These are phyloP conservation scores for Leptodermis oblonga DNA, from an alignment of 257 asterid species.

Conservation along the genomic window DNA sequence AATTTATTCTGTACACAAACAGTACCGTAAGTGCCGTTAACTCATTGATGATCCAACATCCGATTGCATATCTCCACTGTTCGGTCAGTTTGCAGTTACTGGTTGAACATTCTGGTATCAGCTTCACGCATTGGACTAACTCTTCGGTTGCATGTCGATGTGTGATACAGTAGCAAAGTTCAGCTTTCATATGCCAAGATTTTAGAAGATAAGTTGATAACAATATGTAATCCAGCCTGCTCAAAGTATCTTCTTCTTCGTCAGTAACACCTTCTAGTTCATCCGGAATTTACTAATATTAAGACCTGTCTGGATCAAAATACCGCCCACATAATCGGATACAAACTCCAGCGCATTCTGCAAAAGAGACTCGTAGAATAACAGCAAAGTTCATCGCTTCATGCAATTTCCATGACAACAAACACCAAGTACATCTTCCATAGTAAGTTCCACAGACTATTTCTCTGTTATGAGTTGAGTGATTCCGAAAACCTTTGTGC, in stretches of 20 bases:
- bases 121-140: background rate
- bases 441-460: background rate
- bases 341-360: conserved; percentile 6
- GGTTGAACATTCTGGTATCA: background rate
- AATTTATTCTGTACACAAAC: background rate
- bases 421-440: background rate
- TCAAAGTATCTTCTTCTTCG: conserved; percentile 1
- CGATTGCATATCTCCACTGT: background rate
- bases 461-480: background rate
- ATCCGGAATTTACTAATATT: conserved; percentile 2
- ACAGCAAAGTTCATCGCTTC: conserved; percentile 1
- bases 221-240: background rate
- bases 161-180: conserved; percentile 1
- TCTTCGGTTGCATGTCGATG: conserved; percentile 1
- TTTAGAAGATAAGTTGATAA: conserved; percentile 7
- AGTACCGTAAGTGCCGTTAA: conserved; percentile 5
- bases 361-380: background rate
- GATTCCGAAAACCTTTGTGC: conserved; percentile 1
- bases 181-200: background rate
- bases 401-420: background rate
- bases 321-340: background rate
- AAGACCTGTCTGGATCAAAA: conserved; percentile 1
- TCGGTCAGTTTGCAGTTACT: conserved; percentile 3
- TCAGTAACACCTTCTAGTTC: background rate
- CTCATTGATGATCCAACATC: conserved; percentile 5